Evolutionary conservation across 805 yeast genomes (phyloP), one percentile per base, ranked within the genome.

Genomic region (Barnettozyma populi): DNA sequence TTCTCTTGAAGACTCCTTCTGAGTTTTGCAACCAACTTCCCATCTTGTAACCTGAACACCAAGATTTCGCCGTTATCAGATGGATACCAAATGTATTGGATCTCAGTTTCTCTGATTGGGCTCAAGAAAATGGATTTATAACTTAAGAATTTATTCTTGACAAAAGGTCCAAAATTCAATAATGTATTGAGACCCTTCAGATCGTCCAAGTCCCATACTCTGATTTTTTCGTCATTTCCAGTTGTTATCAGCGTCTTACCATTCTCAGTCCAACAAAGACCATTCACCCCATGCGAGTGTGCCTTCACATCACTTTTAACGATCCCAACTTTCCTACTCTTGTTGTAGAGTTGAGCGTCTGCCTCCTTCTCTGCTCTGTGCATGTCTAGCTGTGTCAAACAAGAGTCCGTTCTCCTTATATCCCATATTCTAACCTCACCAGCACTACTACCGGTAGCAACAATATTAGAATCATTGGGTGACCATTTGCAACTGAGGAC

Each of bases 381-480:
- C 70, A 79, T 69, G 59, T 88, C 90, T 49, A 88, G 64, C 14
- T 80, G 72, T 39, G 81, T 73, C 21, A 87, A 63, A 57, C 88
- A 83, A 32, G 84, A 75, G 16, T 73, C 71, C 21, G 87, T 78
- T 42, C 85, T 68, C 41, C 98, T 67, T 10, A 89, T 75, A 61
- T 90, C 98, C 97, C 97, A 90, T 0, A 90, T 61, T 45, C 86
- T 74, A 8, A 86, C 82, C 41, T 82, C 82, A 0, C 97, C 97
- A 55, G 84, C 88, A 16, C 79, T 75, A 19, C 92, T 90, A 1
- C 96, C 96, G 4, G 89, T 75, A 0, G 90, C 90, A 2, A 90
- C 68, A 4, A 85, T 51, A 56, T 84, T 66, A 0, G 79, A 65
- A 51, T 77, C 68, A 7, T 68, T 67, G 0, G 96, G 96, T 41